Percentiles rank a stretch among this genome's conserved stretches.
Evolutionary conservation across 2,329 filamentous ascomycete species (phyloP).

Genomic region (Tolypocladium cylindrosporum): DNA sequence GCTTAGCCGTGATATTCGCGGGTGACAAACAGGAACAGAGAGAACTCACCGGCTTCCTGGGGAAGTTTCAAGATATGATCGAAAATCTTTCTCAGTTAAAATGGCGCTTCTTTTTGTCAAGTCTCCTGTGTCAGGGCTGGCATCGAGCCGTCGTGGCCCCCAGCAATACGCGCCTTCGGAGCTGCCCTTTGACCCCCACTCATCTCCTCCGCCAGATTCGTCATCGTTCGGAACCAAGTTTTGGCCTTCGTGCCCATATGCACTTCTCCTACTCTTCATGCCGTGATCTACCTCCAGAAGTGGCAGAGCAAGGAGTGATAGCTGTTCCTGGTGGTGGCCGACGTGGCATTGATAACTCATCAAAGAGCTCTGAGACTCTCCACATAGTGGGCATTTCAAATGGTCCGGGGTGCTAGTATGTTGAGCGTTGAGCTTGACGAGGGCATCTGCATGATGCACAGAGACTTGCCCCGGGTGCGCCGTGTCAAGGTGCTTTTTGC

Average conservation of each 20-base stretch:
- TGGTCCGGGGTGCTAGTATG: not conserved
- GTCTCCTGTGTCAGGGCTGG: no score
- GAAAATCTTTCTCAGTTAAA: no score
- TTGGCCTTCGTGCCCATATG: no score
- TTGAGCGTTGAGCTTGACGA: not conserved
- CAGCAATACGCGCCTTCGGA: no score
- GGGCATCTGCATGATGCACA: not conserved
- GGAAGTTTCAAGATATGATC: no score
- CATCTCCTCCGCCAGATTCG: not conserved
- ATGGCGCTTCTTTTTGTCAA: no score
- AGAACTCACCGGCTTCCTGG: no score
- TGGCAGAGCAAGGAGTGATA: slow-evolving; percentile 13
- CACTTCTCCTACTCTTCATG: not conserved
- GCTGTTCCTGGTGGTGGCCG: slow-evolving; percentile 13
- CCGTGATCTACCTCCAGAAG: not conserved
- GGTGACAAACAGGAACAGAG: no score
- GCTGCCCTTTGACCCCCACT: no score
- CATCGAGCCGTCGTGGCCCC: no score
- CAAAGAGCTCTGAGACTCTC: slow-evolving; percentile 1
- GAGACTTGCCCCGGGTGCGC: not conserved
- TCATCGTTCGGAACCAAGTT: no score
- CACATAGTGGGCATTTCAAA: slow-evolving; percentile 8
- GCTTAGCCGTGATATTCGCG: no score
- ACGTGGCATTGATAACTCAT: slow-evolving; percentile 14
- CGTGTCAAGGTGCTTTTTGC: slow-evolving; percentile 1